Percentiles rank a stretch among this genome's conserved stretches.
Evolutionary conservation across 345 rosid genomes (phyloP).

Genomic region (Iberis pinnata): DNA sequence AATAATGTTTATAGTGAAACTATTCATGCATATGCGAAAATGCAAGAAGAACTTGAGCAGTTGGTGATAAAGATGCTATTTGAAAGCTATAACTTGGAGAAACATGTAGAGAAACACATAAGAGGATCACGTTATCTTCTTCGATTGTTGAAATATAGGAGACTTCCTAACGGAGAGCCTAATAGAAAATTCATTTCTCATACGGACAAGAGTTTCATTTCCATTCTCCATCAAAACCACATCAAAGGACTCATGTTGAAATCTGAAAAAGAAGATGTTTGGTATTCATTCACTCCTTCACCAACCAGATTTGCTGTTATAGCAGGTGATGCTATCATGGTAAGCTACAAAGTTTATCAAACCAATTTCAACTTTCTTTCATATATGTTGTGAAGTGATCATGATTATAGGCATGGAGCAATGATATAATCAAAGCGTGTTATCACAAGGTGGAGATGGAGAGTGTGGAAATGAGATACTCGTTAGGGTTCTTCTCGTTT

Average conservation of each 20-base stretch:
- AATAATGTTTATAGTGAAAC: slow-evolving; percentile 31
- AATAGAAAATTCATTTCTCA: slow-evolving; percentile 46
- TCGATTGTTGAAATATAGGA: slow-evolving; percentile 43
- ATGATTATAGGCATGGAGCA: slow-evolving; percentile 94
- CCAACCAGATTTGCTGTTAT: slow-evolving; percentile 39
- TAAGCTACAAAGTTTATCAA: slow-evolving; percentile 18
- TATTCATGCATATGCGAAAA: slow-evolving; percentile 34
- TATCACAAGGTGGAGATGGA: slow-evolving; percentile 53
- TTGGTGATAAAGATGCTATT: slow-evolving; percentile 45
- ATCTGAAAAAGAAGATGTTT: slow-evolving; percentile 37
- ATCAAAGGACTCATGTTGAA: slow-evolving; percentile 45
- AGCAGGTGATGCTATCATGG: slow-evolving; percentile 62
- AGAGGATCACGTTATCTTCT: slow-evolving; percentile 45
- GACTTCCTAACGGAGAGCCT: slow-evolving; percentile 35
- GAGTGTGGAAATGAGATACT: slow-evolving; percentile 42
- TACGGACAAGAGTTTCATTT: slow-evolving; percentile 55
- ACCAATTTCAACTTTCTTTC: background rate
- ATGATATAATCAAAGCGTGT: slow-evolving; percentile 48
- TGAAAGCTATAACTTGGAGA: slow-evolving; percentile 46
- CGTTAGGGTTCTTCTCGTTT: slow-evolving; percentile 54
- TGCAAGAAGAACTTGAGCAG: slow-evolving; percentile 39
- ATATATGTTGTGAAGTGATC: too few species aligned
- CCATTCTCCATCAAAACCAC: slow-evolving; percentile 57
- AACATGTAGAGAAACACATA: slow-evolving; percentile 29
- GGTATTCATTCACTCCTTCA: slow-evolving; percentile 50